Conservation (phyloP, 352 stramenopile genomes). For the Phytophthora uliginosa region DNA sequence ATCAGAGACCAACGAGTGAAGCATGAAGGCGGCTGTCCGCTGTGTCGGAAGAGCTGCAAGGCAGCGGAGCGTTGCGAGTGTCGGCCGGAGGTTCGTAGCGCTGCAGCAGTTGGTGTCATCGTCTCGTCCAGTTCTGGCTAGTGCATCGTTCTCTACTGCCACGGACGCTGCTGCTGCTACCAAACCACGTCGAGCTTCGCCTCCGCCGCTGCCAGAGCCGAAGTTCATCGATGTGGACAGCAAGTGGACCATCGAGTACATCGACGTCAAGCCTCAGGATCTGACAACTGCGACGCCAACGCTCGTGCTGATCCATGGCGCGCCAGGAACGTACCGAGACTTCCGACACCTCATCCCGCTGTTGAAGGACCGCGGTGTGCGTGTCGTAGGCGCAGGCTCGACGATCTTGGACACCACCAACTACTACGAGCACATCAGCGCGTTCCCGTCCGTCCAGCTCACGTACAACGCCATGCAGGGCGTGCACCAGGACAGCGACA, state of each 20-base stretch:
- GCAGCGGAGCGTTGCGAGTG: not conserved
- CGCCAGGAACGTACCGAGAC: constrained; percentile 69
- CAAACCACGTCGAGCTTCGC: constrained; percentile 20
- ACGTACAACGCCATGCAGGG: constrained; percentile 52
- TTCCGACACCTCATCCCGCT: constrained; percentile 74
- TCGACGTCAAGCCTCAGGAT: constrained; percentile 35
- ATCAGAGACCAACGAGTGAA: constrained; percentile 9
- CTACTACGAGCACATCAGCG: constrained; percentile 54
- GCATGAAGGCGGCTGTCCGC: constrained; percentile 22
- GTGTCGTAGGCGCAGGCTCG: constrained; percentile 63
- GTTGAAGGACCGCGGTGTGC: constrained; percentile 47
- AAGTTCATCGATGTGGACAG: constrained; percentile 39
- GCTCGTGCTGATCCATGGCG: constrained; percentile 73
- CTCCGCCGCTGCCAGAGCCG: constrained; percentile 37
- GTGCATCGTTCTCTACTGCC: constrained; percentile 3
- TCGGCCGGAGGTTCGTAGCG: not conserved
- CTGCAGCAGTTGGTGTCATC: not conserved
- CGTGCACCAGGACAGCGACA: constrained; percentile 39
- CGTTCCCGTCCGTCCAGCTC: constrained; percentile 42
- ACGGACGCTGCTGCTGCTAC: not conserved
- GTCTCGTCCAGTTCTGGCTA: not conserved
- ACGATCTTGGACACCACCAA: constrained; percentile 47
- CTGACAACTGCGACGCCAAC: constrained; percentile 34
- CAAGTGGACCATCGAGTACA: constrained; percentile 61
- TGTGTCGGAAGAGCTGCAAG: constrained; percentile 4